A percentile compares a stretch with the other conserved stretches of the same genome.
phyloP scores from a whole-genome alignment of 768 basidiomycete species.

The Mycena vulgaris region DNA sequence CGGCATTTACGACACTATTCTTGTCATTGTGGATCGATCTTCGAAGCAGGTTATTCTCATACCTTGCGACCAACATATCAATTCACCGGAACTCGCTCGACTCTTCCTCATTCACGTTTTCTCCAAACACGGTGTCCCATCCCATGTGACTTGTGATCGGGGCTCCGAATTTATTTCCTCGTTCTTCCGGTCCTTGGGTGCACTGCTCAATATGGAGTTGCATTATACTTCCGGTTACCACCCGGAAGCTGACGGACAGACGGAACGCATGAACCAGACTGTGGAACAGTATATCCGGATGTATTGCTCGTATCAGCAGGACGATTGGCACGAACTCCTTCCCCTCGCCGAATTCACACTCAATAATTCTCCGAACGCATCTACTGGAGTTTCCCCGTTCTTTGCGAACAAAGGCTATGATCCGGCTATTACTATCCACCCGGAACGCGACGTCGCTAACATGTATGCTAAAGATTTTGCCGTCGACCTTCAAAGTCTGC shows the following conservation, averaged over 20 bases:
- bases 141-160: background rate
- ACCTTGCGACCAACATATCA: constrained; percentile 39
- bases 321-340: background rate
- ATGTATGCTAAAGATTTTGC: background rate
- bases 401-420: background rate
- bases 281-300: background rate
- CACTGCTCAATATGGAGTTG: background rate
- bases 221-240: background rate
- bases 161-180: background rate
- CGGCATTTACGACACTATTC: constrained; percentile 51
- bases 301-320: background rate
- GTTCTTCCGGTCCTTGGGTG: background rate
- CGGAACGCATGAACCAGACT: background rate
- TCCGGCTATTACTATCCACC: background rate
- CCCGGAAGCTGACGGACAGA: background rate
- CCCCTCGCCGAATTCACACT: background rate
- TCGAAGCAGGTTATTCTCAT: constrained; percentile 56
- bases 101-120: constrained; percentile 55
- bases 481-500: background rate
- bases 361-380: background rate
- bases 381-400: background rate
- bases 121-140: constrained; percentile 51
- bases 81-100: constrained; percentile 49
- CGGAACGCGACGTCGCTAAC: background rate
- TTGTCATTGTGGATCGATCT: constrained; percentile 45